Base-by-base conservation (phyloP, 2,329 filamentous ascomycete species). In the Davidsoniella australis region DNA sequence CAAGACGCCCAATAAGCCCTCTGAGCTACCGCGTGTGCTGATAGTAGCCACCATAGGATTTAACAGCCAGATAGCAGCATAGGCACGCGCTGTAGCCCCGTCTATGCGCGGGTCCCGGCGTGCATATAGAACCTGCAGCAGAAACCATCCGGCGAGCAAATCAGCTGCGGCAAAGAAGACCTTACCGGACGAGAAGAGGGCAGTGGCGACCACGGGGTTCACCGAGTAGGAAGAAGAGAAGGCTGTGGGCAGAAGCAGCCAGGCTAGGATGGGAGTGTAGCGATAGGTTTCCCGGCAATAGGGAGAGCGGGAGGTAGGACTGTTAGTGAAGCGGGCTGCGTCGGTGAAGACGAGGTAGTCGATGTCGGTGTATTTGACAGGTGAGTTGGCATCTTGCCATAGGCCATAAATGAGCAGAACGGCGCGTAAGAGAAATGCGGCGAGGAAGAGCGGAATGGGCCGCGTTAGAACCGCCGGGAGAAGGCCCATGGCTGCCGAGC, bases 31-130 rank as follows among this genome's bases (percentile, higher is more conserved):
- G 45, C 91, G 72, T 10, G 91, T 96, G 64, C 86, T 94, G 59
- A 98, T 98, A 37, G 87, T 86, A 0, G 91, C 91, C 8, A 96
- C 91, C 88, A 98, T 96, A 0, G 91, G 91, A 59, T 98, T 98
- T 60, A 95, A 72, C 53, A 96, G 67, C 91, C 91, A 98, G 38
- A 95, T 82, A 56, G 80, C 78, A 1, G 88, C 82, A 58, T 85
- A 95, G 53, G 75, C 78, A 54, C 88, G 68, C 1, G 86, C 85
- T 1, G 69, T 63, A 17, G 68, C 65, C 6, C 62, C 58, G 2
- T 64, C 57, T 68, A 80, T 73, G 20, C 38, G 18, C 37, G 66
- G 63, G 38, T 60, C 24, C 2, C 55, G 56, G 65, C 63, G 36
- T 64, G 61, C 7, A 64, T 59, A 57, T 42, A 72, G 58, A 3